Conservation (phyloP, 495 filamentous ascomycete species). For the Astrocystis sublimbata region DNA sequence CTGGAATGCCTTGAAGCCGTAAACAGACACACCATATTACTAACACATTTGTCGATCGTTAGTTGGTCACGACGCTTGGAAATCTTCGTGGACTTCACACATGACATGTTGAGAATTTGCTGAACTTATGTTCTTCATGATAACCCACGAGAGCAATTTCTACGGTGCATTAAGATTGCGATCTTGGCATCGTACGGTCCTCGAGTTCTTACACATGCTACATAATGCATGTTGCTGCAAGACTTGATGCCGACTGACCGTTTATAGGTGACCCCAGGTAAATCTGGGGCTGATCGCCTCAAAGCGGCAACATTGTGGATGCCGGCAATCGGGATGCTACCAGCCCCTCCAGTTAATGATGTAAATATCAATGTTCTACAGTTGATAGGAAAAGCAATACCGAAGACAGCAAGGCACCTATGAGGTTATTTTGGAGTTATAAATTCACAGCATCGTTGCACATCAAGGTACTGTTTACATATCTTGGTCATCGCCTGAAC, state of each 20-base stretch:
- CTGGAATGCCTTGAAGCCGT: no score
- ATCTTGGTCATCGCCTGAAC: no score
- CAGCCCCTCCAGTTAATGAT: not conserved
- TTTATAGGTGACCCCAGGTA: not conserved
- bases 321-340: not conserved
- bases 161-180: no score
- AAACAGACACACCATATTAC: no score
- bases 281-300: not conserved
- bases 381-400: not conserved
- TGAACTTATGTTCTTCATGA: no score
- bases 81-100: no score
- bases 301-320: not conserved
- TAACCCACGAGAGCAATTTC: no score
- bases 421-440: not conserved
- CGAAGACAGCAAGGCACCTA: not conserved
- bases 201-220: not conserved
- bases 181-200: no score
- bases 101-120: no score
- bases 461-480: not conserved
- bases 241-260: not conserved
- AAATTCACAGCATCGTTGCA: not conserved
- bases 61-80: no score
- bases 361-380: not conserved
- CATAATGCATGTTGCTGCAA: not conserved
- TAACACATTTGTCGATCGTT: no score